Evolutionary conservation across 441 rosid species (phyloP), one percentile per base, ranked within the genome.

Genomic region (Omphalea diandra): DNA sequence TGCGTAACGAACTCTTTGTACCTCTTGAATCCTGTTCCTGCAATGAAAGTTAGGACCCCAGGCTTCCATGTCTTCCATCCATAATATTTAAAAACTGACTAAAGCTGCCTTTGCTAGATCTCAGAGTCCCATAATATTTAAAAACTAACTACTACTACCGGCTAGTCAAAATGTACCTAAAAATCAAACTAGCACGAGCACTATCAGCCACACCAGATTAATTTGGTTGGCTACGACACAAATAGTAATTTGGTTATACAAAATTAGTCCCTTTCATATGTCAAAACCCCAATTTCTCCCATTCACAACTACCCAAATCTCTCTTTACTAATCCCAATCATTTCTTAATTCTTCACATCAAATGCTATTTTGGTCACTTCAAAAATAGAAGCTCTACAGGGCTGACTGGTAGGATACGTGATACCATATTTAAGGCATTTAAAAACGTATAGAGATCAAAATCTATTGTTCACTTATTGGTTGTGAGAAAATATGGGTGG

Each of bases 341-440:
- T 43, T 33, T 18, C 11, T 46, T 27, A 9, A 8, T n/a, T n/a
- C n/a, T n/a, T n/a, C n/a, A n/a, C 0, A 1, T 3, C 60, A 18
- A 26, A 43, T 40, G n/a, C 18, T 33, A 7, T 47, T 49, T 33
- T 33, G 32, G 41, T 24, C 57, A 46, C 27, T 11, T n/a, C n/a
- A n/a, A n/a, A n/a, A n/a, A 44, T 44, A 18, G 49, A 44, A 44
- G n/a, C 3, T 11, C 49, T 58, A 24, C 40, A 57, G 43, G 65
- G 75, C 72, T 81, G 90, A 86, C 86, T 76, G 85, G 81, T 84
- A 83, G 89, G 82, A 72, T n/a, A 40, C 69, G 65, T 29, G 17
- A 36, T 27, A 55, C 35, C 57, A 65, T 17, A 40, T 17, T 22
- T 40, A 27, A n/a, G n/a, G n/a, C n/a, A n/a, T n/a, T n/a, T 33